Percentiles rank a stretch among this genome's conserved stretches.
Conservation (phyloP, 768 basidiomycete genomes). For the Podaxis sp. region DNA sequence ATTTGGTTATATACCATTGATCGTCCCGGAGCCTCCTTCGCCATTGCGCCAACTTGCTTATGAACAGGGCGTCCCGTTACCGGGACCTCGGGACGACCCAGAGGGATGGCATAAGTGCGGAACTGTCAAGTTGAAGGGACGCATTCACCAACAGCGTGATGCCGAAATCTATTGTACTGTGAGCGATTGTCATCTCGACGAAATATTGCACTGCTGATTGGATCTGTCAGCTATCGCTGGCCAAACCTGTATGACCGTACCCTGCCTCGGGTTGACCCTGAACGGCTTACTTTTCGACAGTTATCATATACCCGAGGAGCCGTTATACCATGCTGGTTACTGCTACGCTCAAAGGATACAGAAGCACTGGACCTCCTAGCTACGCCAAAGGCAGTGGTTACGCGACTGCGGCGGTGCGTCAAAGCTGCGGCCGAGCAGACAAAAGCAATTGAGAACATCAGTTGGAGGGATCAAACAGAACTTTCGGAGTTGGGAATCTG, state of each 20-base stretch:
- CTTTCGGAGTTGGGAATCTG: constrained; percentile 30
- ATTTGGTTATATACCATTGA: constrained; percentile 33
- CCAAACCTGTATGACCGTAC: constrained; percentile 33
- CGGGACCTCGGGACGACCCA: constrained; percentile 36
- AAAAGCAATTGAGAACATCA: constrained; percentile 8
- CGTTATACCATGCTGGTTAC: constrained; percentile 34
- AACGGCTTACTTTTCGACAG: constrained; percentile 20
- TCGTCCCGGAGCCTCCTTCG: constrained; percentile 29
- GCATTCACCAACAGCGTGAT: constrained; percentile 25
- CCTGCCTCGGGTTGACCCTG: not conserved
- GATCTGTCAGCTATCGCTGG: constrained; percentile 32
- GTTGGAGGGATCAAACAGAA: constrained; percentile 27
- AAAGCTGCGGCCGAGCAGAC: constrained; percentile 18
- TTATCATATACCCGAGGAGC: constrained; percentile 41
- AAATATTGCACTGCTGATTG: not conserved
- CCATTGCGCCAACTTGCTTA: constrained; percentile 33
- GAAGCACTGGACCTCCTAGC: constrained; percentile 36
- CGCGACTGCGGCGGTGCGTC: constrained; percentile 30
- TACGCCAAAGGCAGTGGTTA: constrained; percentile 28
- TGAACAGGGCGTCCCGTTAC: constrained; percentile 30
- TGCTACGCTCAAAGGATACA: constrained; percentile 29
- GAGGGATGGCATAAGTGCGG: constrained; percentile 36
- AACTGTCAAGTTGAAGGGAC: constrained; percentile 26
- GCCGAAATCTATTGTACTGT: constrained; percentile 33
- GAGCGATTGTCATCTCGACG: constrained; percentile 14